Conservation (phyloP, 306 rosid species). For the Astragalus glycyphyllos region DNA sequence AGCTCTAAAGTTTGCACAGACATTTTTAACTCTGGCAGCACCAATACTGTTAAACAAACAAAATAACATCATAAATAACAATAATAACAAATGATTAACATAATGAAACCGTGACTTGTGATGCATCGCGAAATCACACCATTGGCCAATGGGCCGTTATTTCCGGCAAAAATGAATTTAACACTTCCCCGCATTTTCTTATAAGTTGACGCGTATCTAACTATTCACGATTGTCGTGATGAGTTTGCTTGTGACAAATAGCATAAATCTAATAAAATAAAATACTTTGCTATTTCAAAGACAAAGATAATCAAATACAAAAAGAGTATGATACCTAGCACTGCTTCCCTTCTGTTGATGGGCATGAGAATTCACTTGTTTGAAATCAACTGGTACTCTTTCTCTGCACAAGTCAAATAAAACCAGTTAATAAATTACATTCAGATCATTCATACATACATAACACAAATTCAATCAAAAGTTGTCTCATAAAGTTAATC, state of each 20-base stretch:
- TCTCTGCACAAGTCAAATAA: slow-evolving; percentile 52
- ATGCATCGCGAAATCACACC: too few species aligned
- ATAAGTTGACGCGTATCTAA: too few species aligned
- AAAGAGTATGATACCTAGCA: slow-evolving; percentile 58
- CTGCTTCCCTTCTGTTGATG: slow-evolving; percentile 86
- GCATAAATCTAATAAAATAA: not conserved
- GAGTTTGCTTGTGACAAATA: too few species aligned
- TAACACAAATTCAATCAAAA: not conserved
- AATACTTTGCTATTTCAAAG: not conserved
- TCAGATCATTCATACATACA: not conserved
- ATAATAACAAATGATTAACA: not conserved
- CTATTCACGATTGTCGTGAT: too few species aligned
- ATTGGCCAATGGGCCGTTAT: too few species aligned
- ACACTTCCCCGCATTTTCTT: too few species aligned
- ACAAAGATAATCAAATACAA: slow-evolving; percentile 10
- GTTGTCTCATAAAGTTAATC: not conserved
- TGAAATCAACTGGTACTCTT: slow-evolving; percentile 64
- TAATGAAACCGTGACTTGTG: too few species aligned
- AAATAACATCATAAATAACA: slow-evolving; percentile 5
- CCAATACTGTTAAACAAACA: slow-evolving; percentile 63
- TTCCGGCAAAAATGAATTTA: too few species aligned
- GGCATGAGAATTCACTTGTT: slow-evolving; percentile 73
- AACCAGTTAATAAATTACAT: slow-evolving; percentile 9
- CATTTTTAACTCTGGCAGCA: slow-evolving; percentile 65
- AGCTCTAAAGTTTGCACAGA: slow-evolving; percentile 61